These are phyloP conservation scores for Veloporphyrellus conicus DNA, from an alignment of 1,284 basidiomycete genomes.

Conservation along the genomic window DNA sequence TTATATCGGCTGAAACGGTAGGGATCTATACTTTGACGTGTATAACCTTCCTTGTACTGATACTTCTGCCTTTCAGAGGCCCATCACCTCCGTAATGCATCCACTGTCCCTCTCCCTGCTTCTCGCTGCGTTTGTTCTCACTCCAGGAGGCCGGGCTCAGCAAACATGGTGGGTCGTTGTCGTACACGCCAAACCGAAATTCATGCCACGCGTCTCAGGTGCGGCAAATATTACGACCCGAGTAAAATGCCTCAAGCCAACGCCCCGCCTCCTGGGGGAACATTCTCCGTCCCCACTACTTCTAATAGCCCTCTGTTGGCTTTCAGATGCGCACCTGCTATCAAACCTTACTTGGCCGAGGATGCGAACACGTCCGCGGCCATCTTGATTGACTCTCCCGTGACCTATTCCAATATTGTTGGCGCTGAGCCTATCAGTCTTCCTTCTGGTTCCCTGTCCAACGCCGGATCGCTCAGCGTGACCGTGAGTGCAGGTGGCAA, in stretches of 20 bases:
- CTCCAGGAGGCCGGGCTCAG: conserved; percentile 22
- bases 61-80: neutral
- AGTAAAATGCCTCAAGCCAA: conserved; percentile 18
- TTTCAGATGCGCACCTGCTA: conserved; percentile 29
- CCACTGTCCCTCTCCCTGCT: conserved; percentile 12
- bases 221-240: conserved; percentile 30
- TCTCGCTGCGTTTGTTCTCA: conserved; percentile 17
- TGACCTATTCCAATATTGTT: conserved; percentile 24
- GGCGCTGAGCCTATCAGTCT: conserved; percentile 23
- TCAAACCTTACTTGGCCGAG: conserved; percentile 30
- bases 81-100: conserved; percentile 5
- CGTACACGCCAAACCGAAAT: neutral
- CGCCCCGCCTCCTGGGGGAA: conserved; percentile 27
- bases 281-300: conserved; percentile 16
- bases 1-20: conserved; percentile 4
- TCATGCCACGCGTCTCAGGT: conserved; percentile 19
- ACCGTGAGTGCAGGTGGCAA: conserved; percentile 23
- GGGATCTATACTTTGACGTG: neutral
- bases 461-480: conserved; percentile 24
- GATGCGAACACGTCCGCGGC: conserved; percentile 23
- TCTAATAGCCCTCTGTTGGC: conserved; percentile 27
- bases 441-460: conserved; percentile 22
- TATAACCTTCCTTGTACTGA: neutral
- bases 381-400: conserved; percentile 26
- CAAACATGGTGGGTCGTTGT: conserved; percentile 34